These are phyloP conservation scores for Syzygium aqueum DNA, from an alignment of 345 rosid species.

Conservation along the genomic window DNA sequence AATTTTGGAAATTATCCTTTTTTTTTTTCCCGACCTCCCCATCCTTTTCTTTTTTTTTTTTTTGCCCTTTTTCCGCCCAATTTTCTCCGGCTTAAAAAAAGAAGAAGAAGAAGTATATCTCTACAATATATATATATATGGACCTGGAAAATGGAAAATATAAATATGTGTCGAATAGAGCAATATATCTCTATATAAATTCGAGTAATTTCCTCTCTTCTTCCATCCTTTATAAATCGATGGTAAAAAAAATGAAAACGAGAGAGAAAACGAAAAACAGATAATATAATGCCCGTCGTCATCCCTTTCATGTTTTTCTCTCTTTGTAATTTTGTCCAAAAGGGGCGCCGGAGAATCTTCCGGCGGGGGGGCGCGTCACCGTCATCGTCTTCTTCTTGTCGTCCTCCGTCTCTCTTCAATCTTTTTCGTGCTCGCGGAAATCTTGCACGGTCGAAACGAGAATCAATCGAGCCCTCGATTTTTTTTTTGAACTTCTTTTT, in stretches of 20 bases:
- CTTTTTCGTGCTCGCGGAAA: too few relatives aligned
- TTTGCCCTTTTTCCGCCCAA: not conserved
- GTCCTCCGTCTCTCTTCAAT: too few relatives aligned
- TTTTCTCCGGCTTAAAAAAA: slow-evolving; percentile 14
- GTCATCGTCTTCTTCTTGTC: not conserved
- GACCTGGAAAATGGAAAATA: slow-evolving; percentile 9
- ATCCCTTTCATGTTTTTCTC: too few relatives aligned
- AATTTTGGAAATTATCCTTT: slow-evolving; percentile 26
- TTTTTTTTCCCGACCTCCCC: not conserved
- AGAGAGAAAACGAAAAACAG: not conserved
- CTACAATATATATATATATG: not conserved
- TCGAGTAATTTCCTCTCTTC: not conserved
- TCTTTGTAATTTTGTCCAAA: not conserved
- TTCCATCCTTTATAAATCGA: not conserved
- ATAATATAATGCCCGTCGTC: not conserved
- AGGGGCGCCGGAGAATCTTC: not conserved
- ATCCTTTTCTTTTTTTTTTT: not conserved
- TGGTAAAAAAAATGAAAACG: not conserved
- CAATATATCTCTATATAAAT: not conserved
- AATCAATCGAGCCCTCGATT: not conserved
- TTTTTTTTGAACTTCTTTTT: rapidly evolving
- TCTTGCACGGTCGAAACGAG: not conserved
- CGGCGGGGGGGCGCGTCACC: not conserved
- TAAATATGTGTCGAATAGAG: not conserved
- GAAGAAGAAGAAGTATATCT: not conserved